These are phyloP conservation scores for Coccomyxa sp. DNA, from an alignment of 139 green algal species.

Conservation along the genomic window DNA sequence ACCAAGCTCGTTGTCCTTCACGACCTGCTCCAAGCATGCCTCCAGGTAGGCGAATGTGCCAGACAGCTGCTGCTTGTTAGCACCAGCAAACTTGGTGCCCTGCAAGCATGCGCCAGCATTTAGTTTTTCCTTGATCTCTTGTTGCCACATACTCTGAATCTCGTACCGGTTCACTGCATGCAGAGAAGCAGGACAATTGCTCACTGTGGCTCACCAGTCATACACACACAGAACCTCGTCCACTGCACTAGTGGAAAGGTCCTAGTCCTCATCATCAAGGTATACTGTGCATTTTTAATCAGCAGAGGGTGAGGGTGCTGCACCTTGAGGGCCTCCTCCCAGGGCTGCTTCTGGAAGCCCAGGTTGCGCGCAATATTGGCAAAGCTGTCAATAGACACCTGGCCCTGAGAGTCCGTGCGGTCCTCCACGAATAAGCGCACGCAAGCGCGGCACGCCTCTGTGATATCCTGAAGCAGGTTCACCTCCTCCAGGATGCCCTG, in stretches of 20 bases:
- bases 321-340: conserved; percentile 46
- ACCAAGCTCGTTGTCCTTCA: conserved; percentile 98
- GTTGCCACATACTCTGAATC: too few relatives aligned
- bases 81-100: conserved; percentile 68
- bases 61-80: conserved; percentile 74
- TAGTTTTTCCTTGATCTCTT: neutral
- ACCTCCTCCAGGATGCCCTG: conserved; percentile 87
- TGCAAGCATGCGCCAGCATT: conserved; percentile 26
- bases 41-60: conserved; percentile 92
- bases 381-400: conserved; percentile 58
- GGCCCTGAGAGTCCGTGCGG: conserved; percentile 64
- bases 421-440: conserved; percentile 89
- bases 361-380: conserved; percentile 42
- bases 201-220: too few relatives aligned
- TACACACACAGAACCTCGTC: too few relatives aligned
- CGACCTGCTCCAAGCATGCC: conserved; percentile 94
- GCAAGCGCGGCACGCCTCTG: conserved; percentile 59
- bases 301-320: neutral
- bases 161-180: too few relatives aligned
- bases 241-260: too few relatives aligned
- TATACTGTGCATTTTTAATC: too few relatives aligned
- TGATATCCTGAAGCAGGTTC: conserved; percentile 85
- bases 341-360: conserved; percentile 75
- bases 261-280: too few relatives aligned
- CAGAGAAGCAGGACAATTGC: too few relatives aligned